phyloP scores from a whole-genome alignment of 768 basidiomycete species.

The Xerocomellus chrysenteron region DNA sequence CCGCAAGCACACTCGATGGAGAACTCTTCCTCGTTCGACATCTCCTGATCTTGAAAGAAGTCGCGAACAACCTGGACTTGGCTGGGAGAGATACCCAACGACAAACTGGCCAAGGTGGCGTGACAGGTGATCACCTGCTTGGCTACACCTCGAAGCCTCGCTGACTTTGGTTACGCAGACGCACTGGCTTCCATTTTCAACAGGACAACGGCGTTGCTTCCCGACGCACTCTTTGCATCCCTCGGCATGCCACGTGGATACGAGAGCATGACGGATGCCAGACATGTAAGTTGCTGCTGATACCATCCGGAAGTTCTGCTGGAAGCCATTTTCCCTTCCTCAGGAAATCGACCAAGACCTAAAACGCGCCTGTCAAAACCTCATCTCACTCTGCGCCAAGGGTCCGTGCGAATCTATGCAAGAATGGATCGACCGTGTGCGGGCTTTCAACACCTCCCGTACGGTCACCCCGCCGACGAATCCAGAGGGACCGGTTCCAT shows the following conservation, averaged over 20 bases:
- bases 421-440: slow-evolving; percentile 59
- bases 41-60: slow-evolving; percentile 88
- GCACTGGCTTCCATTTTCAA: slow-evolving; percentile 33
- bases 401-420: slow-evolving; percentile 59
- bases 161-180: slow-evolving; percentile 21
- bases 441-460: slow-evolving; percentile 32
- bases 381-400: slow-evolving; percentile 64
- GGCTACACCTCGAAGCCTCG: not conserved
- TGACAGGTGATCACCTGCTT: slow-evolving; percentile 49
- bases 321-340: not conserved
- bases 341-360: slow-evolving; percentile 88
- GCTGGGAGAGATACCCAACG: slow-evolving; percentile 47
- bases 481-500: slow-evolving; percentile 14
- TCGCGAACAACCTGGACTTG: slow-evolving; percentile 73
- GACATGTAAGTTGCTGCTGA: slow-evolving; percentile 50
- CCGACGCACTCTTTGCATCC: slow-evolving; percentile 68
- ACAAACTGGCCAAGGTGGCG: slow-evolving; percentile 46
- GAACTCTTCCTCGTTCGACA: slow-evolving; percentile 89
- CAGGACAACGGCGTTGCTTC: slow-evolving; percentile 44
- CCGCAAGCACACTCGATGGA: slow-evolving; percentile 58
- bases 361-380: slow-evolving; percentile 79
- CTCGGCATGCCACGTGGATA: slow-evolving; percentile 62
- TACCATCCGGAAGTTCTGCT: not conserved
- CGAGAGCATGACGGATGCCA: slow-evolving; percentile 68
- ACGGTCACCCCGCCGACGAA: slow-evolving; percentile 16